Evolutionary conservation across 31 red algal genomes (phyloP).

Genomic region (Porphyra umbilicalis): DNA sequence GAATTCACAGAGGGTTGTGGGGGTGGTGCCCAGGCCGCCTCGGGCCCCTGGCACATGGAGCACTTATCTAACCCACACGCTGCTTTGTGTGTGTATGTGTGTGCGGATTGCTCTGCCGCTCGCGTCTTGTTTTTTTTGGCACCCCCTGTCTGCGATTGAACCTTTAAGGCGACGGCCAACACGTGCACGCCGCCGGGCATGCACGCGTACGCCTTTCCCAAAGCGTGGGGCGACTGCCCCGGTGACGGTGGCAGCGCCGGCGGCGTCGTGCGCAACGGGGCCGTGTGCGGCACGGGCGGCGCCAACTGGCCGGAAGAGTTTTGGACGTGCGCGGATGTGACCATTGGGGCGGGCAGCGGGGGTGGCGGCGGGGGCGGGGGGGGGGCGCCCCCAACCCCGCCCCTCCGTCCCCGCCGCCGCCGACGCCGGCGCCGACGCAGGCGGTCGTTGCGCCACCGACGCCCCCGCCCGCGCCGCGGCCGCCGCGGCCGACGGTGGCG

Average conservation of each 20-base stretch:
- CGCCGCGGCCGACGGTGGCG: constrained; percentile 13
- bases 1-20: no score
- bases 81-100: no score
- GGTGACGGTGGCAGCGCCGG: neutral
- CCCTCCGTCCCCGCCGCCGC: constrained; percentile 1
- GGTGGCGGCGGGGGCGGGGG: constrained; percentile 20
- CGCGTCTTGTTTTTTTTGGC: no score
- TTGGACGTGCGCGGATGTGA: neutral
- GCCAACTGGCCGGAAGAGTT: neutral
- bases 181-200: neutral
- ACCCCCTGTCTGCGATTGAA: no score
- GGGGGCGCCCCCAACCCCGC: no score
- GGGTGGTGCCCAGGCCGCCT: no score
- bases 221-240: neutral
- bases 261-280: neutral
- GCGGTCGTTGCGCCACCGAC: constrained; percentile 13
- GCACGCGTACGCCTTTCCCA: neutral
- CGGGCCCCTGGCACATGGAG: no score
- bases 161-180: constrained; percentile 4
- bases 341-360: constrained; percentile 24
- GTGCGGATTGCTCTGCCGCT: no score
- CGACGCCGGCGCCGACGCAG: constrained; percentile 10
- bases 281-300: constrained; percentile 4
- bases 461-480: constrained; percentile 15
- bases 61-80: no score